Percentiles rank a stretch among this genome's conserved stretches.
These are phyloP conservation scores for Zygotorulaspora sp. DNA, from an alignment of 805 yeast genomes.

Conservation along the genomic window DNA sequence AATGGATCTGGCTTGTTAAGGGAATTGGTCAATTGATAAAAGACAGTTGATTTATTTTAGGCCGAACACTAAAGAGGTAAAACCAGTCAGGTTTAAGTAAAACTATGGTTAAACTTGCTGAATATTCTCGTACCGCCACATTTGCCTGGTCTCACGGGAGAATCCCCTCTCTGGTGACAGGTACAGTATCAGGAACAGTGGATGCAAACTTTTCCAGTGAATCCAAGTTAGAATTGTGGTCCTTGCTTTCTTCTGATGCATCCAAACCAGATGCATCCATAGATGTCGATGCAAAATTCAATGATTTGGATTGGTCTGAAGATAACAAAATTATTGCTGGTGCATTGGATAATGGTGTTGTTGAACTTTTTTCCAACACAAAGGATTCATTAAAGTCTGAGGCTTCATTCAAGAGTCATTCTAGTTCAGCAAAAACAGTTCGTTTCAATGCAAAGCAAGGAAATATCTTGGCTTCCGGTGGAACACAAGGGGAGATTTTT, in stretches of 20 bases:
- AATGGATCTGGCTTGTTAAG: conserved; percentile 3
- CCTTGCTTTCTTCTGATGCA: conserved; percentile 44
- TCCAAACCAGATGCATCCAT: conserved; percentile 42
- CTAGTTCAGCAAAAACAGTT: conserved; percentile 65
- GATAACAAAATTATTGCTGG: conserved; percentile 70
- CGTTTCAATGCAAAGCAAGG: conserved; percentile 72
- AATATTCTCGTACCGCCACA: conserved; percentile 81
- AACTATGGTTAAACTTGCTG: conserved; percentile 74
- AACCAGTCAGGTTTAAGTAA: conserved; percentile 5
- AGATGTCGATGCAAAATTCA: conserved; percentile 58
- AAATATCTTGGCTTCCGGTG: conserved; percentile 78
- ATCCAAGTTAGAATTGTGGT: conserved; percentile 77
- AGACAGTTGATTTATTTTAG: no score
- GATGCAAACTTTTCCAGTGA: conserved; percentile 80
- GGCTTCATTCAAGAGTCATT: conserved; percentile 54
- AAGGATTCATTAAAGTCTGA: conserved; percentile 43
- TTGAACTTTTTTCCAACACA: conserved; percentile 71
- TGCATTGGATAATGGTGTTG: conserved; percentile 77
- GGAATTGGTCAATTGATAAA: no score
- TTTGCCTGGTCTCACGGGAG: conserved; percentile 88
- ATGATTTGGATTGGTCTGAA: conserved; percentile 80
- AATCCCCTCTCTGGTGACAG: conserved; percentile 78
- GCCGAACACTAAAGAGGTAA: no score
- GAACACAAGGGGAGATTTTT: conserved; percentile 80
- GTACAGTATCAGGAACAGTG: conserved; percentile 94